Percentiles rank a stretch among this genome's conserved stretches.
These are phyloP conservation scores for Pittosporum tobira DNA, from an alignment of 129 eudicot genomes.

Conservation along the genomic window DNA sequence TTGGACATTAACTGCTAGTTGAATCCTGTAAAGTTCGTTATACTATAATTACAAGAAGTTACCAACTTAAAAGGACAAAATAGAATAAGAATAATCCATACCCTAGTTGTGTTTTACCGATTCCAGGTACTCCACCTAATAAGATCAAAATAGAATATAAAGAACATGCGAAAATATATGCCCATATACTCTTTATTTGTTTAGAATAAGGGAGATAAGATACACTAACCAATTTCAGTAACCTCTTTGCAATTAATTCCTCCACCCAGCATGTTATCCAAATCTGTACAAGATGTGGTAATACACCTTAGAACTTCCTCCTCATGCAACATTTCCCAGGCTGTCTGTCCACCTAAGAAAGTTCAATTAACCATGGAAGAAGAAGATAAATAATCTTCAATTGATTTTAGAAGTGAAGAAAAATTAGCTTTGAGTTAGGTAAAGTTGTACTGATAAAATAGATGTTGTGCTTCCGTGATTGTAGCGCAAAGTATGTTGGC, in stretches of 20 bases:
- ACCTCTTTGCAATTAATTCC: conserved; percentile 88
- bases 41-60: neutral
- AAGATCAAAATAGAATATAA: neutral
- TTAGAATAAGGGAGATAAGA: neutral
- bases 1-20: conserved; percentile 92
- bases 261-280: conserved; percentile 82
- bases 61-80: neutral
- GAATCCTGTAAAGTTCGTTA: conserved; percentile 55
- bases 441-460: neutral
- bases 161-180: neutral
- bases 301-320: conserved; percentile 55
- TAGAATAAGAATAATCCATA: conserved; percentile 18
- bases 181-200: neutral
- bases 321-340: conserved; percentile 88
- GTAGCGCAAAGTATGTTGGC: too few relatives aligned
- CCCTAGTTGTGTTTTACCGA: conserved; percentile 98
- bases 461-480: neutral
- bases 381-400: neutral
- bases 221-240: conserved; percentile 69
- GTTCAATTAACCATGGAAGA: neutral
- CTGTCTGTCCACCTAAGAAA: conserved; percentile 66
- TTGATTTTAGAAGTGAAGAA: neutral
- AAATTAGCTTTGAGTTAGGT: too few relatives aligned
- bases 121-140: conserved; percentile 97
- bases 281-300: conserved; percentile 78